phyloP scores from a whole-genome alignment of 768 basidiomycete species.

The Boletellus ananas region DNA sequence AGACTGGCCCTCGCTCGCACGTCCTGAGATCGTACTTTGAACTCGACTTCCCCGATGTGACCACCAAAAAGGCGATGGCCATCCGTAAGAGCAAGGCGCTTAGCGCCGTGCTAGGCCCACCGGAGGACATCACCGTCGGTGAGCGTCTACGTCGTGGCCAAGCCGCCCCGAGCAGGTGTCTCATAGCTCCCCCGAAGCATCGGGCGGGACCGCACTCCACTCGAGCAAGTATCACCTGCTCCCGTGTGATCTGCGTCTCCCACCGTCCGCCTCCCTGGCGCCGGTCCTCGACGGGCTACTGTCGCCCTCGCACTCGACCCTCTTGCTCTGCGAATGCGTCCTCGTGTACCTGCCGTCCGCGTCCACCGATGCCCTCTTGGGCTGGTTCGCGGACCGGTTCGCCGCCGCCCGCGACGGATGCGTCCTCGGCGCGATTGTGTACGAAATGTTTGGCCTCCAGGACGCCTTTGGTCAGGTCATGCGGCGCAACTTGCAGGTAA shows the following conservation, averaged over 20 bases:
- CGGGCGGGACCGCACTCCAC: constrained; percentile 43
- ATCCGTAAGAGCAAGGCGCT: constrained; percentile 63
- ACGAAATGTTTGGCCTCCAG: constrained; percentile 90
- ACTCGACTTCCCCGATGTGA: constrained; percentile 86
- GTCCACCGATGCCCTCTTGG: constrained; percentile 54
- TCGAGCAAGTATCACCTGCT: constrained; percentile 58
- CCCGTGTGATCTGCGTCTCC: constrained; percentile 67
- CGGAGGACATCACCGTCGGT: constrained; percentile 13
- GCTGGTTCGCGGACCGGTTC: constrained; percentile 68
- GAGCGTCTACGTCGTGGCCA: neutral
- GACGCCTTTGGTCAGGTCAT: constrained; percentile 94
- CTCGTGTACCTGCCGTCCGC: constrained; percentile 76
- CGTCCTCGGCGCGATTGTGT: constrained; percentile 59
- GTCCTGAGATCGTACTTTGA: constrained; percentile 69
- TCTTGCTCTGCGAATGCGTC: constrained; percentile 90
- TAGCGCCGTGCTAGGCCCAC: constrained; percentile 13
- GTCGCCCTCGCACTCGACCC: constrained; percentile 62
- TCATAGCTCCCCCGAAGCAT: neutral
- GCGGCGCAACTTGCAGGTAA: constrained; percentile 79
- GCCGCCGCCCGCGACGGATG: constrained; percentile 1
- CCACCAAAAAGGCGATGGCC: constrained; percentile 75
- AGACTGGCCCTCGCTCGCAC: constrained; percentile 57
- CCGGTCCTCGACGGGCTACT: constrained; percentile 39
- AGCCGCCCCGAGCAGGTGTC: neutral
- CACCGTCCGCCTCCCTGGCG: constrained; percentile 47